Conservation (phyloP, 2,329 filamentous ascomycete species). For the Gnomoniopsis smithogilvyi region DNA sequence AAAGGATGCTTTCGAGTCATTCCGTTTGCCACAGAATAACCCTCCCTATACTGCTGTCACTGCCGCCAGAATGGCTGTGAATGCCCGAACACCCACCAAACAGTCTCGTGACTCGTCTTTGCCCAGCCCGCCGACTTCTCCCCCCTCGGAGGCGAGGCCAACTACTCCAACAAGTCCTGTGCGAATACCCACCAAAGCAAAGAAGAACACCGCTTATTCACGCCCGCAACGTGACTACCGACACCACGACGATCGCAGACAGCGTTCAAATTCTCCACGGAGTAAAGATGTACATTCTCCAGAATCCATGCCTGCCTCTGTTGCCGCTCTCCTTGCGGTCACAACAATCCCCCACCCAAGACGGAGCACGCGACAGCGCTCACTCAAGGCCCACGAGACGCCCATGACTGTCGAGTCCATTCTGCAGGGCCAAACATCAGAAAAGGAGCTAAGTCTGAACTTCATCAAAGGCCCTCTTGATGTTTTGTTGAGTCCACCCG, state of each 20-base stretch:
- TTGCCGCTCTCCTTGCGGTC: slow-evolving; percentile 59
- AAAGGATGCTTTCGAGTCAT: slow-evolving; percentile 29
- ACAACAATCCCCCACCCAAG: slow-evolving; percentile 56
- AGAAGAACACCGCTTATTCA: slow-evolving; percentile 31
- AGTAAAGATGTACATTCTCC: slow-evolving; percentile 45
- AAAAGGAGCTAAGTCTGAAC: slow-evolving; percentile 56
- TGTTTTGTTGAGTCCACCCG: slow-evolving; percentile 56
- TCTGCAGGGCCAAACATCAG: slow-evolving; percentile 50
- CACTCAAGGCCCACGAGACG: slow-evolving; percentile 27
- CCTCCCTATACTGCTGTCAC: slow-evolving; percentile 21
- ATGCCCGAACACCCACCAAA: slow-evolving; percentile 24
- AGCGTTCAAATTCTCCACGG: slow-evolving; percentile 27
- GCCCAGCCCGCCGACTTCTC: slow-evolving; percentile 26
- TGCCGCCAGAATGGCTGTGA: slow-evolving; percentile 25
- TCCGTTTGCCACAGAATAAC: slow-evolving; percentile 9
- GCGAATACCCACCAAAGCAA: slow-evolving; percentile 48
- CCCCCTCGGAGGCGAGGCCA: slow-evolving; percentile 32
- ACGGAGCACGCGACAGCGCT: slow-evolving; percentile 28
- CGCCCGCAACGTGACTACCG: slow-evolving; percentile 31
- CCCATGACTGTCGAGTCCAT: slow-evolving; percentile 55
- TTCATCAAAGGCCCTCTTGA: slow-evolving; percentile 55
- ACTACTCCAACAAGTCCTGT: slow-evolving; percentile 48
- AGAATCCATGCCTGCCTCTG: slow-evolving; percentile 54
- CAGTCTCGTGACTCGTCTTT: slow-evolving; percentile 19
- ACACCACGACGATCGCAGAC: slow-evolving; percentile 32